Percentiles rank a stretch among this genome's conserved stretches.
These are phyloP conservation scores for Zalaria sp. DNA, from an alignment of 2,329 filamentous ascomycete species.

Conservation along the genomic window DNA sequence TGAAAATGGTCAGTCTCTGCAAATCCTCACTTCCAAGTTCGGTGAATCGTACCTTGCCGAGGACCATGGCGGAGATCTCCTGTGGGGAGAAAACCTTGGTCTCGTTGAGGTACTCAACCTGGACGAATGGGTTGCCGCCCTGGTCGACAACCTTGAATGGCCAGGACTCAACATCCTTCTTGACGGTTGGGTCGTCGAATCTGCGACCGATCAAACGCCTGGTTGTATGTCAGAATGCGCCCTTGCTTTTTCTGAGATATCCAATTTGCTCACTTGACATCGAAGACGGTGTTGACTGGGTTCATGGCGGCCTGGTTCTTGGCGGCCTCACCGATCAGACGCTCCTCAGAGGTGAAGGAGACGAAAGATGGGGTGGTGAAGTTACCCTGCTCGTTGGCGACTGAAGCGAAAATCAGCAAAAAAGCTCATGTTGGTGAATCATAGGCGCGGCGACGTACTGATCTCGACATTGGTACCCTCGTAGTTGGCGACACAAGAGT, in stretches of 20 bases:
- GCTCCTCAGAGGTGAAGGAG: slow-evolving; percentile 97
- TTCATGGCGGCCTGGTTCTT: slow-evolving; percentile 99
- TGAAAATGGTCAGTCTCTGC: background rate
- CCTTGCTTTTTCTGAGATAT: background rate
- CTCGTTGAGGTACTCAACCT: slow-evolving; percentile 93
- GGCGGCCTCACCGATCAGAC: slow-evolving; percentile 96
- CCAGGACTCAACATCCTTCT: slow-evolving; percentile 98
- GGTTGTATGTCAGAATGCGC: background rate
- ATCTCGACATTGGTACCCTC: slow-evolving; percentile 99
- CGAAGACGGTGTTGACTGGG: slow-evolving; percentile 95
- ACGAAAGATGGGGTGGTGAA: slow-evolving; percentile 99
- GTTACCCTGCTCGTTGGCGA: slow-evolving; percentile 99
- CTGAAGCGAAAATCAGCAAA: slow-evolving; percentile 23
- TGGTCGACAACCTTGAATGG: slow-evolving; percentile 97
- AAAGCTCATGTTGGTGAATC: background rate
- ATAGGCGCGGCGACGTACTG: slow-evolving; percentile 42
- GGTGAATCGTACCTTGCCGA: slow-evolving; percentile 63
- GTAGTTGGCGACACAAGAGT: slow-evolving; percentile 99
- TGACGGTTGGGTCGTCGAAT: slow-evolving; percentile 89
- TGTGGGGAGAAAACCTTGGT: slow-evolving; percentile 93
- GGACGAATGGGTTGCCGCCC: slow-evolving; percentile 73
- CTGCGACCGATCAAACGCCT: slow-evolving; percentile 88
- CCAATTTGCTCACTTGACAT: slow-evolving; percentile 52
- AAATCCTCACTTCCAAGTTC: background rate
- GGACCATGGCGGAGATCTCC: slow-evolving; percentile 98